Evolutionary conservation across 768 basidiomycete species (phyloP), one percentile per base, ranked within the genome.

Genomic region (Phaeolepiota aurea): DNA sequence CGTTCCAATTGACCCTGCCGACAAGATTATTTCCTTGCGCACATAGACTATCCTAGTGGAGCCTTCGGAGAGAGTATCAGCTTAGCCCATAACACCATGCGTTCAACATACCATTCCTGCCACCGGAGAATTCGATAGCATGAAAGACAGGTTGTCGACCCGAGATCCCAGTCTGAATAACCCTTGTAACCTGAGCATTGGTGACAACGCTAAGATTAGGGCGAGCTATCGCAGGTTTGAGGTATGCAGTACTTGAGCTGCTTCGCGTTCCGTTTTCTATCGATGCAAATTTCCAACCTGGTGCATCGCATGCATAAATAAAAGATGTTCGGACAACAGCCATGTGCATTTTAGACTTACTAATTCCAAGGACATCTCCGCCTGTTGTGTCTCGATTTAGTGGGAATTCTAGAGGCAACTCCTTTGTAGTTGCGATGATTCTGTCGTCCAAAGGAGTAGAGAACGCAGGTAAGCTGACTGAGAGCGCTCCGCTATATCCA

Each of bases 171-270:
- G n/a, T n/a, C n/a, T n/a, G n/a, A n/a, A n/a, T n/a, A n/a, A n/a
- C n/a, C n/a, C n/a, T n/a, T n/a, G n/a, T n/a, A n/a, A n/a, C n/a
- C n/a, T n/a, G n/a, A n/a, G n/a, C n/a, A n/a, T n/a, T n/a, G n/a
- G n/a, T n/a, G n/a, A n/a, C n/a, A n/a, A n/a, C n/a, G n/a, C n/a
- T n/a, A n/a, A n/a, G n/a, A n/a, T n/a, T n/a, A n/a, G n/a, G n/a
- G n/a, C n/a, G n/a, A n/a, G n/a, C n/a, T n/a, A n/a, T n/a, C n/a
- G n/a, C 55, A 10, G 53, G 46, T 0, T 46, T 50, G 4, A 68
- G 54, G 47, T 66, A 69, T 10, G 56, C 50, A 3, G 57, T 62
- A 1, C 64, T 62, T 32, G 68, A 62, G 34, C 58, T 64, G 47
- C 64, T 66, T 18, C 65, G 53, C n/a, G 49, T 45, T 7, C 58